A percentile compares a stretch with the other conserved stretches of the same genome.
Evolutionary conservation across 169 alveolate genomes (phyloP).

Genomic region (Cryptosporidium baileyi): DNA sequence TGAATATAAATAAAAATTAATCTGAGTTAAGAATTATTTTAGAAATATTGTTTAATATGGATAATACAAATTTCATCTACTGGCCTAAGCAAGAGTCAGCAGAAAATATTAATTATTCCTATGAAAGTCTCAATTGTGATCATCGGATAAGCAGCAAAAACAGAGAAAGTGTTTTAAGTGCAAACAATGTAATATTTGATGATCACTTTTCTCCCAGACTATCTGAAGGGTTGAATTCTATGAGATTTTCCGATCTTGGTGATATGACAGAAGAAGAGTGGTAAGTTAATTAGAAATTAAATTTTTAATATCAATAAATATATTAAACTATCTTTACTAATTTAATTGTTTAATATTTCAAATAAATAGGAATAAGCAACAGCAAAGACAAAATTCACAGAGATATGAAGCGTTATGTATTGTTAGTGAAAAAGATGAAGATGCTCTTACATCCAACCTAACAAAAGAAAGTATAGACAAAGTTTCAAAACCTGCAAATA

Average conservation of each 20-base stretch:
- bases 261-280: conserved; percentile 66
- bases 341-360: not conserved
- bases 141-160: not conserved
- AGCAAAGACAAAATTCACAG: conserved; percentile 44
- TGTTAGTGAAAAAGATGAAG: not conserved
- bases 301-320: not conserved
- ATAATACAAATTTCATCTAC: not conserved
- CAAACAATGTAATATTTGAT: not conserved
- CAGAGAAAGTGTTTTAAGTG: conserved; percentile 2
- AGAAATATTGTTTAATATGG: not conserved
- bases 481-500: not conserved
- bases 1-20: too few species aligned
- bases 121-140: conserved; percentile 18
- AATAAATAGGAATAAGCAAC: conserved; percentile 28
- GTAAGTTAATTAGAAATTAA: not conserved
- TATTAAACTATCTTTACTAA: not conserved
- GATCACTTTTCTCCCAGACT: conserved; percentile 49
- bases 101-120: conserved; percentile 7
- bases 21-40: too few species aligned
- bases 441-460: not conserved
- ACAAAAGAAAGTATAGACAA: not conserved
- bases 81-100: conserved; percentile 30
- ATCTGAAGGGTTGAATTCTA: conserved; percentile 46
- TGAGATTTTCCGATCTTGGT: conserved; percentile 53
- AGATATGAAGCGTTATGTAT: conserved; percentile 19